Evolutionary conservation across 2,329 filamentous ascomycete species (phyloP), one percentile per base, ranked within the genome.

Genomic region (Fusarium verrucosum): DNA sequence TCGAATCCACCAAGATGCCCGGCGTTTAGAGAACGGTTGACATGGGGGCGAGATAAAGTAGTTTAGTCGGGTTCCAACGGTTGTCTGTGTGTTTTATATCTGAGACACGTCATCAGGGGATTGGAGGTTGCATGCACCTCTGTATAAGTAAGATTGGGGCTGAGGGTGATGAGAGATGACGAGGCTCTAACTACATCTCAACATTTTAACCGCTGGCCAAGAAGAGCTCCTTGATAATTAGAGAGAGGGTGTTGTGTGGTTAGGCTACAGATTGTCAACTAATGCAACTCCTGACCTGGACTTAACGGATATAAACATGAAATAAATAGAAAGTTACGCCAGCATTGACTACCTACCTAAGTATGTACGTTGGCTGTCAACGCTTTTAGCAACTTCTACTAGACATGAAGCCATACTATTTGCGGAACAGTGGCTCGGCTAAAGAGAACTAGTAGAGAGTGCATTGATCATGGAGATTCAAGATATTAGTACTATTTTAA

Each of bases 81-180:
- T 62, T 65, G 51, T 58, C 53, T 65, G 40, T 26, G 38, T 47
- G 38, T 42, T 58, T 45, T 35, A 55, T 25, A 41, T 58, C 62
- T 66, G 62, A 66, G 62, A 65, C 62, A 65, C 58, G 58, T 47
- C 56, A 61, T 47, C 47, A 44, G 22, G 40, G 35, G 28, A 54
- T 25, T 16, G 13, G 22, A 14, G 26, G 47, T 26, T 17, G 23
- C 28, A 25, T 44, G 37, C 26, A 45, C 30, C 33, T 44, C n/a
- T 25, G 10, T 51, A 40, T 17, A 46, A 46, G 49, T 17, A 46
- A 46, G 22, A 46, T 26, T n/a, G 28, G 30, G 41, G 23, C 22
- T 33, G 23, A 35, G 40, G 20, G 41, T 10, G 28, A 14, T 16
- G 19, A 44, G 17, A 26, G 13, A 35, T 19, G 28, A 25, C 47